Base-by-base conservation (phyloP, 83 land plant genomes). In the Picea mariana region DNA sequence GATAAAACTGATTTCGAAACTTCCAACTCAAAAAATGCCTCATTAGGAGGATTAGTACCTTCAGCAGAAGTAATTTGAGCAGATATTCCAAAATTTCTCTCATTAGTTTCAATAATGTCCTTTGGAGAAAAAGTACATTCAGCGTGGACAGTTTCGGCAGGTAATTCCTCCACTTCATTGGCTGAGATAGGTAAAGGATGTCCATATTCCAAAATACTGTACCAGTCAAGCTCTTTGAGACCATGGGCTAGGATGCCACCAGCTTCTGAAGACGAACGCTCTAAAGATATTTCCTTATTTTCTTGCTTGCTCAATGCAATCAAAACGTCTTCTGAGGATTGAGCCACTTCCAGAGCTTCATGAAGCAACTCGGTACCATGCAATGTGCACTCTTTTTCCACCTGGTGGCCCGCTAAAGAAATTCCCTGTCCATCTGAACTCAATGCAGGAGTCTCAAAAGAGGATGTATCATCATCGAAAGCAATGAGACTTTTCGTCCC, bases 141-240 rank as follows among this genome's bases (percentile, higher is more conserved):
- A 65, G 23, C 21, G 15, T 55, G 61, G 18, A 31, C 0, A 40
- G 12, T 62, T 55, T 64, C 76, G 44, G n/a, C 1, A 60, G 84
- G 82, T 13, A 67, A 27, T 79, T 78, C 80, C 31, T 21, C 20
- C 31, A 9, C 26, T 20, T 79, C 60, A 67, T 34, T 40, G n/a
- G 67, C 8, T 59, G 63, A 18, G 38, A 59, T 26, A 7, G 34
- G 26, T 26, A 31, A 26, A 78, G 40, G 34, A 26, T 78, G 61
- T 12, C 6, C 44, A 34, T 85, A 73, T 38, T 1, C 26, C 15
- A 42, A 49, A 71, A 68, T 79, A 0, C 82, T 75, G 16, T 68
- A 34, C 89, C 89, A 85, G 16, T 81, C 82, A 60, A 88, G 81
- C 67, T 86, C 92, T 79, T 86, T 91, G 31, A 90, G 49, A 21